Percentiles rank a stretch among this genome's conserved stretches.
These are phyloP conservation scores for Emmonsia crescens DNA, from an alignment of 2,329 filamentous ascomycete genomes.

Conservation along the genomic window DNA sequence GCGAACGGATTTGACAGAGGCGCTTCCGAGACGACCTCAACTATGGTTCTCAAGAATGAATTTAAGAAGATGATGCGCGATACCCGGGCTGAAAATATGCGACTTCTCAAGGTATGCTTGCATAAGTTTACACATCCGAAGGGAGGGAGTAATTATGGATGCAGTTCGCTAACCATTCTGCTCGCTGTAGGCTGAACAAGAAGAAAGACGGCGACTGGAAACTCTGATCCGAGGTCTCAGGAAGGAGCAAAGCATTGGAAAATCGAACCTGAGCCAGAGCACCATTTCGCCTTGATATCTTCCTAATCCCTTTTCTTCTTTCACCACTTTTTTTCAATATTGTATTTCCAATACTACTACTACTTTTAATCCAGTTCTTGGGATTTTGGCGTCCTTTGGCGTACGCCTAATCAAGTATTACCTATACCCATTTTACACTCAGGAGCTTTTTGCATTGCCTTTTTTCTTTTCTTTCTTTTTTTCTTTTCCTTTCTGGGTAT, in stretches of 20 bases:
- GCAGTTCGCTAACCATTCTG: constrained; percentile 9
- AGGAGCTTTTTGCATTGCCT: neutral
- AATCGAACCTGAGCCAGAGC: constrained; percentile 23
- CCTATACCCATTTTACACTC: constrained; percentile 1
- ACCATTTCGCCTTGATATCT: constrained; percentile 25
- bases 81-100: constrained; percentile 54
- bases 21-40: constrained; percentile 50
- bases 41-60: constrained; percentile 58
- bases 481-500: neutral
- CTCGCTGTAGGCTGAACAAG: constrained; percentile 52
- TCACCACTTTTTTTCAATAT: neutral
- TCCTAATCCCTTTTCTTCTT: neutral
- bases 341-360: neutral
- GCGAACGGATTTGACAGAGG: constrained; percentile 21
- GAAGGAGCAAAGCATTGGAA: constrained; percentile 31
- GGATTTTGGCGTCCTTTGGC: neutral
- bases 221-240: constrained; percentile 44
- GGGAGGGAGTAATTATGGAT: constrained; percentile 15
- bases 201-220: constrained; percentile 58
- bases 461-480: neutral
- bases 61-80: constrained; percentile 77
- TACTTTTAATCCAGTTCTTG: neutral
- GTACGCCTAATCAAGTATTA: neutral
- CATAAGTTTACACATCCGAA: neutral
- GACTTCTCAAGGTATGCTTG: constrained; percentile 50